Evolutionary conservation across 2,329 filamentous ascomycete species (phyloP).

Genomic region (Trichoderma sp.): DNA sequence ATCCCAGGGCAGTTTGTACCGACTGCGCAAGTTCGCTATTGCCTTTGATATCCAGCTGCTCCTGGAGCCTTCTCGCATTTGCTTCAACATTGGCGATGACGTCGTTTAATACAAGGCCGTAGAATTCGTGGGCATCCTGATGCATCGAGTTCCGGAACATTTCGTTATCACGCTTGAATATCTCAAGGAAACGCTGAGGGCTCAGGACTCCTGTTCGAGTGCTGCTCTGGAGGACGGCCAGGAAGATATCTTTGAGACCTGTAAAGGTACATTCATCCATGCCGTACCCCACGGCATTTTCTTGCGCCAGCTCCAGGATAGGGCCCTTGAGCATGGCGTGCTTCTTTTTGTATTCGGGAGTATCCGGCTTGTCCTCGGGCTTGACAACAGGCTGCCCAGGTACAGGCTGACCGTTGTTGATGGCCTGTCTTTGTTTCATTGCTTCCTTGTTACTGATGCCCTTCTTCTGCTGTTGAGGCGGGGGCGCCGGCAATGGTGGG

Average conservation of each 20-base stretch:
- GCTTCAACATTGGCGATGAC: conserved; percentile 91
- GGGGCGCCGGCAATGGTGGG: conserved; percentile 54
- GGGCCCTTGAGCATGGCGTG: conserved; percentile 86
- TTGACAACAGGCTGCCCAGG: conserved; percentile 58
- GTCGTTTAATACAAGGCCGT: conserved; percentile 92
- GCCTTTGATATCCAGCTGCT: conserved; percentile 46
- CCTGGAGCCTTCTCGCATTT: conserved; percentile 69
- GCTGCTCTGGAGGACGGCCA: conserved; percentile 78
- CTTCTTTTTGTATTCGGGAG: conserved; percentile 97
- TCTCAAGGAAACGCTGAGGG: conserved; percentile 89
- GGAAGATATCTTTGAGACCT: conserved; percentile 92
- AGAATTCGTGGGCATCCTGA: conserved; percentile 96
- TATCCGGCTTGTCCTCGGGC: conserved; percentile 91
- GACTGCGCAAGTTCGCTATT: conserved; percentile 53
- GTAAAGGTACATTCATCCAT: conserved; percentile 97
- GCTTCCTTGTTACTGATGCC: conserved; percentile 58
- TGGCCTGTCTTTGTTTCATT: conserved; percentile 56
- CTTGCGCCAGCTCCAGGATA: conserved; percentile 79
- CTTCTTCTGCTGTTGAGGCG: conserved; percentile 48
- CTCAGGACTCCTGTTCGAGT: conserved; percentile 88
- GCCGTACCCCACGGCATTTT: conserved; percentile 77
- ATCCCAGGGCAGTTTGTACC: conserved; percentile 45
- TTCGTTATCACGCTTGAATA: conserved; percentile 91
- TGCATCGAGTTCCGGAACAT: conserved; percentile 98
- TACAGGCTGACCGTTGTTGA: conserved; percentile 56